phyloP scores from a whole-genome alignment of 176 grass and related monocot species.

The Bothriochloa decipiens region DNA sequence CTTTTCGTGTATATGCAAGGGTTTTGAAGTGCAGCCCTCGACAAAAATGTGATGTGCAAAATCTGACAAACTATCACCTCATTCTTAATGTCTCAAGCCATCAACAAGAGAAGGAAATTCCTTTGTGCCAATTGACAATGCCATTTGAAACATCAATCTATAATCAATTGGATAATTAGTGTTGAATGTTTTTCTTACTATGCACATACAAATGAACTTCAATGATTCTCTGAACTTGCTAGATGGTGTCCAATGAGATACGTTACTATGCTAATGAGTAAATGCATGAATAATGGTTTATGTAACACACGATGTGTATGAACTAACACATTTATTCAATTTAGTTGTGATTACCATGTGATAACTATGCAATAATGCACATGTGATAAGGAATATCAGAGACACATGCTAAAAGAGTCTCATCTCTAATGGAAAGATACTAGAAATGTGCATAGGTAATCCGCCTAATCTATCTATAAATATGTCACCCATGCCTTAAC shows the following conservation, averaged over 20 bases:
- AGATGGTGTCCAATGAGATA: not conserved
- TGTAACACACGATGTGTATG: not conserved
- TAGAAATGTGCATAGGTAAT: not conserved
- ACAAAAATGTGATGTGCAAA: not conserved
- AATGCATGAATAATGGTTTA: not conserved
- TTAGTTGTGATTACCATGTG: too few species aligned
- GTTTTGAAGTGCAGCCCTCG: not conserved
- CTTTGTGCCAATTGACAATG: not conserved
- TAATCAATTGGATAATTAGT: not conserved
- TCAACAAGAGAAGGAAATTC: not conserved
- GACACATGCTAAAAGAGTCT: not conserved
- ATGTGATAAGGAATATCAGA: too few species aligned
- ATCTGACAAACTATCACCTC: not conserved
- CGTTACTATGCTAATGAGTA: not conserved
- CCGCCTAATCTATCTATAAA: not conserved
- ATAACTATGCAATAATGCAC: too few species aligned
- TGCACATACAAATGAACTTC: not conserved
- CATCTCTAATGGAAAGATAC: not conserved
- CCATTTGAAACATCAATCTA: not conserved
- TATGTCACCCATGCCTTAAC: too few species aligned
- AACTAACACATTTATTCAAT: not conserved
- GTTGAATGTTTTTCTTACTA: not conserved
- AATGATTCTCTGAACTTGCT: not conserved
- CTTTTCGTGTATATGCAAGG: not conserved
- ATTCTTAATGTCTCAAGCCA: not conserved